Evolutionary conservation across 228 moss, liverwort and hornwort genomes (phyloP).

Genomic region (Sphagnum fallax): DNA sequence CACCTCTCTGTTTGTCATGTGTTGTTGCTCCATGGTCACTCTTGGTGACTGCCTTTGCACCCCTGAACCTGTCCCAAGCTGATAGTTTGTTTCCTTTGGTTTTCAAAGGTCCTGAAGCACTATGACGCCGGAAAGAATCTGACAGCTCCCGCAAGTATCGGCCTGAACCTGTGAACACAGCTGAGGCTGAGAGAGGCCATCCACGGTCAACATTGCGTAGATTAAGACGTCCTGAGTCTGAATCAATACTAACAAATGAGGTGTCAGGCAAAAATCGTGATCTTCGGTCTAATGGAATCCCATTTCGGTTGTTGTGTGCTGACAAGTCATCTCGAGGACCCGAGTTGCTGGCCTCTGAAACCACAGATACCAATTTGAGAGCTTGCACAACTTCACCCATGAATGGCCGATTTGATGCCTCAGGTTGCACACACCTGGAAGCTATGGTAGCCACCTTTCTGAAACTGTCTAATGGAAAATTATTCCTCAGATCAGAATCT

Average conservation of each 20-base stretch:
- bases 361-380: constrained; percentile 36
- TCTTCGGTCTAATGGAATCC: constrained; percentile 25
- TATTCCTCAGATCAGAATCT: constrained; percentile 27
- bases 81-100: constrained; percentile 59
- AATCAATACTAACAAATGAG: constrained; percentile 53
- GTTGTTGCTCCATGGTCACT: constrained; percentile 30
- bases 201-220: constrained; percentile 32
- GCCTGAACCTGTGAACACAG: constrained; percentile 53
- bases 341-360: constrained; percentile 14
- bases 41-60: constrained; percentile 41
- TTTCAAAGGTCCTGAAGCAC: constrained; percentile 75
- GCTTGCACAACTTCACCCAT: constrained; percentile 62
- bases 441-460: constrained; percentile 47
- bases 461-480: constrained; percentile 36
- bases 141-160: constrained; percentile 51
- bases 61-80: constrained; percentile 61
- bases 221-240: constrained; percentile 51
- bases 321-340: constrained; percentile 15
- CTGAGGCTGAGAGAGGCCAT: constrained; percentile 64
- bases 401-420: constrained; percentile 48
- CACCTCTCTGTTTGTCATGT: too few relatives aligned
- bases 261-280: constrained; percentile 47
- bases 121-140: constrained; percentile 65
- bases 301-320: constrained; percentile 2
- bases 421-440: constrained; percentile 55